Conservation (phyloP, 1,139 yeast genomes). For the Geotrichum macrosporum region DNA sequence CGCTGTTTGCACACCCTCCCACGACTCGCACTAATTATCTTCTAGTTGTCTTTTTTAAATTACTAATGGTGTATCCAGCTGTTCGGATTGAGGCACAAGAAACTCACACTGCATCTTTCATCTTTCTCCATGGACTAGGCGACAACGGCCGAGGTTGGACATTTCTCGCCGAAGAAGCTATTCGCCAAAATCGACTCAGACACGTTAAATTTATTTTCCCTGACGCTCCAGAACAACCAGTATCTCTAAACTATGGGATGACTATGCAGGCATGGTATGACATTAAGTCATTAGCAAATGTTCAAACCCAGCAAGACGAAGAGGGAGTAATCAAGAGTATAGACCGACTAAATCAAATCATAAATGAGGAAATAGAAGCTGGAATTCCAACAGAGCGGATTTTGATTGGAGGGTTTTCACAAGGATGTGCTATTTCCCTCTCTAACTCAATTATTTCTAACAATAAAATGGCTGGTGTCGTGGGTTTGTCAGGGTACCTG, state of each 20-base stretch:
- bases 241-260: conserved; percentile 63
- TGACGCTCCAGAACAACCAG: conserved; percentile 71
- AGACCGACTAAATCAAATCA: conserved; percentile 48
- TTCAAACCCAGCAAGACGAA: conserved; percentile 50
- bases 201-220: conserved; percentile 83
- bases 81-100: conserved; percentile 26
- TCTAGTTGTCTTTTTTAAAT: too few relatives aligned
- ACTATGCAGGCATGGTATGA: conserved; percentile 89
- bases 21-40: too few relatives aligned
- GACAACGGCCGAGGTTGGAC: conserved; percentile 90
- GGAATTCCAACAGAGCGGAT: conserved; percentile 70
- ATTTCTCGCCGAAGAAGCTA: conserved; percentile 51
- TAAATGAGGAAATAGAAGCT: conserved; percentile 57
- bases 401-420: conserved; percentile 89
- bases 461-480: conserved; percentile 68
- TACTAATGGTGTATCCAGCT: conserved; percentile 24
- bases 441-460: conserved; percentile 46
- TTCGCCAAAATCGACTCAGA: conserved; percentile 43
- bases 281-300: conserved; percentile 52
- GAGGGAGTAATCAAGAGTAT: conserved; percentile 61
- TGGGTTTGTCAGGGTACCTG: conserved; percentile 74
- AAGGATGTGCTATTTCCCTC: conserved; percentile 80
- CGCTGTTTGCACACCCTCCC: too few relatives aligned
- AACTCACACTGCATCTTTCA: conserved; percentile 58
- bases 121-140: conserved; percentile 87